Conservation (phyloP, 2,329 filamentous ascomycete genomes). For the Zymoseptoria tritici region DNA sequence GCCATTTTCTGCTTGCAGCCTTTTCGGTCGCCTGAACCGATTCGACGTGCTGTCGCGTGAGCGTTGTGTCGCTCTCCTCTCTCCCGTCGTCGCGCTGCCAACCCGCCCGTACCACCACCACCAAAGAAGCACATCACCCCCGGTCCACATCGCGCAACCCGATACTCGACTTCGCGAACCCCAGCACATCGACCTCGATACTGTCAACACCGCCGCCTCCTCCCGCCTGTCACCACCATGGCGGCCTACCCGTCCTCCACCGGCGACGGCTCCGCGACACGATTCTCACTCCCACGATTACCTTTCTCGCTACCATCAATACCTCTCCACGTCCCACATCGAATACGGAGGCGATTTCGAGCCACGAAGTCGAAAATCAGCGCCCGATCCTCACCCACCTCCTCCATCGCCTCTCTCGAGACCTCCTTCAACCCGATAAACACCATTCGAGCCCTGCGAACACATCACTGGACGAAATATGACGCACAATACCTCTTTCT, state of each 20-base stretch:
- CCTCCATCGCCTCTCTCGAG: constrained; percentile 40
- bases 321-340: constrained; percentile 52
- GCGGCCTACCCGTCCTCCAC: constrained; percentile 22
- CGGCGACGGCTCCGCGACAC: constrained; percentile 27
- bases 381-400: constrained; percentile 40
- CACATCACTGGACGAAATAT: constrained; percentile 71
- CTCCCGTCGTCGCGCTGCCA: background rate
- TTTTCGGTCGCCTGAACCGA: background rate
- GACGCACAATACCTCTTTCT: constrained; percentile 80
- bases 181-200: background rate
- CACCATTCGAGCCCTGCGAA: constrained; percentile 66
- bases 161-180: background rate
- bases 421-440: constrained; percentile 76
- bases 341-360: constrained; percentile 59
- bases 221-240: constrained; percentile 13
- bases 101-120: background rate
- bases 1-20: background rate
- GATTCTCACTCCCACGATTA: constrained; percentile 36
- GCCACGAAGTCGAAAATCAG: constrained; percentile 56
- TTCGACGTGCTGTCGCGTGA: background rate
- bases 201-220: background rate
- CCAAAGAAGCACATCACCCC: background rate
- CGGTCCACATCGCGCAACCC: background rate
- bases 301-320: constrained; percentile 43
- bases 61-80: background rate